Base-by-base conservation (phyloP, 2,329 filamentous ascomycete genomes). In the Clarireedia hainanense region DNA sequence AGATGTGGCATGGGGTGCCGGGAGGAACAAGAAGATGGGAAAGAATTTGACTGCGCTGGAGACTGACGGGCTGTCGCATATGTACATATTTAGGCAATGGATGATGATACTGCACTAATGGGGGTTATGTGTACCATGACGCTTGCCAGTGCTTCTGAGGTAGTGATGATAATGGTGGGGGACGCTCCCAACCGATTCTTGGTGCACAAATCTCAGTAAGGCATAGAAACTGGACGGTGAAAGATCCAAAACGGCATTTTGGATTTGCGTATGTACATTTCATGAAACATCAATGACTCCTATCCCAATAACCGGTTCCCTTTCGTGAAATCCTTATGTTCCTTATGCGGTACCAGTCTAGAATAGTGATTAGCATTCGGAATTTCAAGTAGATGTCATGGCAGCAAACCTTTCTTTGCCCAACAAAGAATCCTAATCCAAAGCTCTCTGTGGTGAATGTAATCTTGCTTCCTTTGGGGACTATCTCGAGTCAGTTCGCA, bases 401-500 rank as follows among this genome's bases (percentile, higher is more conserved):
- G 10, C 4, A 24, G 23, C 43, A 47, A 60, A 67, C 67, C 63
- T 66, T 66, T 63, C 67, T 62, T 59, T 68, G 67, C 1, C 67
- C 67, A 62, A 68, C 67, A 53, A 67, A 69, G 58, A 69, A 69
- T 34, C 67, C 67, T 55, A 69, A 59, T 24, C 66, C 67, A 57
- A 68, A 68, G 9, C 60, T 64, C 54, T 67, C 65, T 6, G 67
- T 69, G 6, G 65, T 68, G 51, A 69, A 69, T 4, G 67, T 68
- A 39, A 69, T 69, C 55, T 65, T 68, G 58, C 64, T 67, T 58
- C 67, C 67, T 60, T 68, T 68, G 2, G 66, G 66, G 57, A 69
- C 66, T 68, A 53, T n/a, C 20, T 24, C 14, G 6, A 36, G 48
- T 65, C 48, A 63, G 58, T 52, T 54, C 17, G 34, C 9, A 5